Evolutionary conservation across 768 basidiomycete species (phyloP).

Genomic region (Calocera viscosa): DNA sequence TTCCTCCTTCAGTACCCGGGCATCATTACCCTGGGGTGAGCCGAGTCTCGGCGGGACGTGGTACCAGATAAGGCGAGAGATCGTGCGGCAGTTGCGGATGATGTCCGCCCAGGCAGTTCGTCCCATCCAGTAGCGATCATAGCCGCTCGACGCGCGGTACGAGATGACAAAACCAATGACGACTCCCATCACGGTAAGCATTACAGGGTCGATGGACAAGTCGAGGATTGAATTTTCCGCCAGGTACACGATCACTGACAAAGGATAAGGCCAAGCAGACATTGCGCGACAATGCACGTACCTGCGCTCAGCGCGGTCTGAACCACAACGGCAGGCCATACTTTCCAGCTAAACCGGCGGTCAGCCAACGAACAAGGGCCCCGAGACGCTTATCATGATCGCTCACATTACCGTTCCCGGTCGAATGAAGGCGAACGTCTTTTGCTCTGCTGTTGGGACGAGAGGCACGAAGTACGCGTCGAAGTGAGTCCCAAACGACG

Average conservation of each 20-base stretch:
- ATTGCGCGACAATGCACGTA: slow-evolving; percentile 20
- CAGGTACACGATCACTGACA: slow-evolving; percentile 34
- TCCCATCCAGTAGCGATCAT: slow-evolving; percentile 18
- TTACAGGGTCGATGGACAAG: slow-evolving; percentile 41
- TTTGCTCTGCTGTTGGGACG: neutral
- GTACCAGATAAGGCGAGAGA: slow-evolving; percentile 48
- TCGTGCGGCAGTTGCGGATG: slow-evolving; percentile 37
- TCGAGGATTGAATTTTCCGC: slow-evolving; percentile 32
- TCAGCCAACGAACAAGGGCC: neutral
- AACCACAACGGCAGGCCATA: slow-evolving; percentile 55
- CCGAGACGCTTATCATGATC: neutral
- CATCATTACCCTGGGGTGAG: slow-evolving; percentile 30
- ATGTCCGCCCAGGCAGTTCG: slow-evolving; percentile 37
- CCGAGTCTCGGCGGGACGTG: slow-evolving; percentile 43
- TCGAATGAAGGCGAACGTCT: neutral
- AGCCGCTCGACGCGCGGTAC: slow-evolving; percentile 51
- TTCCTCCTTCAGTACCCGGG: slow-evolving; percentile 31
- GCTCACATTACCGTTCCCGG: neutral
- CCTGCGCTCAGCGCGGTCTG: slow-evolving; percentile 47
- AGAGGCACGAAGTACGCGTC: neutral
- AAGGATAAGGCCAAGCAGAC: neutral
- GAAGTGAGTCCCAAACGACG: neutral
- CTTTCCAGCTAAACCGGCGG: slow-evolving; percentile 36
- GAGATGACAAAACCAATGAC: slow-evolving; percentile 48
- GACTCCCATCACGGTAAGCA: slow-evolving; percentile 54